phyloP scores from a whole-genome alignment of 495 filamentous ascomycete genomes.

The Penicillium alfredii region DNA sequence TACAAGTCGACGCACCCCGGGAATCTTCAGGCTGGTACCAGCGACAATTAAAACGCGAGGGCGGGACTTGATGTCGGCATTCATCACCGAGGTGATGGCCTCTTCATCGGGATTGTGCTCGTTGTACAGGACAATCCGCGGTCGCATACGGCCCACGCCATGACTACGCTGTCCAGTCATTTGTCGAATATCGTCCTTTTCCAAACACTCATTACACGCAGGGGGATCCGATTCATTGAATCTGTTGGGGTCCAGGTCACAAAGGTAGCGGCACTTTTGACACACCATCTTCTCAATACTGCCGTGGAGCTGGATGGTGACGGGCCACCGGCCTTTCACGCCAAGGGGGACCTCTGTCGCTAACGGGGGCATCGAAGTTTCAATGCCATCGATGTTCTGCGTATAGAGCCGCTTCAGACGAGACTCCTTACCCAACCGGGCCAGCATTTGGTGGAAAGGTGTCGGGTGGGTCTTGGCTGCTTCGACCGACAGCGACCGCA shows the following conservation, averaged over 20 bases:
- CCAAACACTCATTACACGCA: conserved; percentile 68
- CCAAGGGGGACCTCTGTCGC: conserved; percentile 67
- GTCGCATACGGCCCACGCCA: conserved; percentile 83
- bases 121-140: conserved; percentile 94
- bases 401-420: conserved; percentile 89
- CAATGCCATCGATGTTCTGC: conserved; percentile 94
- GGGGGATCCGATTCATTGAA: conserved; percentile 84
- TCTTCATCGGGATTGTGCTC: conserved; percentile 95
- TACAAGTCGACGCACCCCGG: conserved; percentile 81
- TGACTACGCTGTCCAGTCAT: conserved; percentile 88
- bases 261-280: conserved; percentile 76
- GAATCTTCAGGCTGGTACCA: conserved; percentile 91
- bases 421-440: conserved; percentile 80
- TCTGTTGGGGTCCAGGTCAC: conserved; percentile 66
- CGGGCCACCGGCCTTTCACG: conserved; percentile 83
- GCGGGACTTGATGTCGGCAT: conserved; percentile 71
- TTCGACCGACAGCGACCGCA: conserved; percentile 74
- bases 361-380: conserved; percentile 76
- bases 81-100: conserved; percentile 85
- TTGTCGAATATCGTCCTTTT: conserved; percentile 67
- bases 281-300: conserved; percentile 95
- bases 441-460: conserved; percentile 87
- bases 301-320: conserved; percentile 89
- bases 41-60: conserved; percentile 93
- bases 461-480: conserved; percentile 74